Conservation (phyloP, 2,329 filamentous ascomycete species). For the Huntiella omanensis region DNA sequence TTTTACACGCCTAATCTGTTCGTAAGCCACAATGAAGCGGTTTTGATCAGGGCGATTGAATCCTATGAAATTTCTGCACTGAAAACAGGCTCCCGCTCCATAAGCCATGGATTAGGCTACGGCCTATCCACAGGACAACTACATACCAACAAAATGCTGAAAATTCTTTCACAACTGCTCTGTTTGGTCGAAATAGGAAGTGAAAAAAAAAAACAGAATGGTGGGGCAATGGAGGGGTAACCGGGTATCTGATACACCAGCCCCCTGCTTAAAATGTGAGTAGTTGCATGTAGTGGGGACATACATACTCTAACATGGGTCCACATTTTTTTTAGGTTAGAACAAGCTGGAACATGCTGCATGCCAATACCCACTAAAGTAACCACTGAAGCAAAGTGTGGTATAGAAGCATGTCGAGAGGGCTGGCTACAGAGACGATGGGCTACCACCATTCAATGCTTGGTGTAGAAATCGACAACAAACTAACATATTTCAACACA, state of each 20-base stretch:
- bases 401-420: too few relatives aligned
- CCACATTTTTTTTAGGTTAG: neutral
- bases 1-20: too few relatives aligned
- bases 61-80: neutral
- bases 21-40: too few relatives aligned
- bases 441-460: too few relatives aligned
- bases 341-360: neutral
- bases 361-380: neutral
- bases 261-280: neutral
- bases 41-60: neutral
- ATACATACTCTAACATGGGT: slow-evolving; percentile 2
- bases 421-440: too few relatives aligned
- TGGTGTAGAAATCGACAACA: too few relatives aligned
- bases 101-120: neutral
- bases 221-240: slow-evolving; percentile 4
- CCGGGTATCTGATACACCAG: slow-evolving; percentile 1
- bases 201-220: slow-evolving; percentile 2
- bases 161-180: slow-evolving; percentile 1
- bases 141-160: neutral
- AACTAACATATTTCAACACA: too few relatives aligned
- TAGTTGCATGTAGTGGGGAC: slow-evolving; percentile 3
- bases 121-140: neutral
- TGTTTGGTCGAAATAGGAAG: neutral
- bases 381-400: too few relatives aligned
- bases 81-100: neutral